phyloP scores from a whole-genome alignment of 768 basidiomycete genomes.

The Serendipita sp. region DNA sequence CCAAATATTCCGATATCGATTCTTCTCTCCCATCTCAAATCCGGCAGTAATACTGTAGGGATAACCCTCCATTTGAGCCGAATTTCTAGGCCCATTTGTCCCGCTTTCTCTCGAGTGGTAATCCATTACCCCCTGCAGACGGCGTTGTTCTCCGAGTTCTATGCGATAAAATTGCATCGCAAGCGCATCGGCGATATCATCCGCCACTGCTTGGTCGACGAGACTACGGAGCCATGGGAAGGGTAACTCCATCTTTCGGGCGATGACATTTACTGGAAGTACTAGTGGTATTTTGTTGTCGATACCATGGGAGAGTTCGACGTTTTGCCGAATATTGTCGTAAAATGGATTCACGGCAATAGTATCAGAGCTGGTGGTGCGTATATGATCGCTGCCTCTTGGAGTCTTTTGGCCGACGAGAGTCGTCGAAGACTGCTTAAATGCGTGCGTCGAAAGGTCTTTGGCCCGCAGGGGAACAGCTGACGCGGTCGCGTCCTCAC shows the following conservation, averaged over 20 bases:
- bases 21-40: slow-evolving; percentile 87
- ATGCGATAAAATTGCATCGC: slow-evolving; percentile 90
- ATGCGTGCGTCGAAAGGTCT: slow-evolving; percentile 23
- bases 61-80: slow-evolving; percentile 26
- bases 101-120: slow-evolving; percentile 55
- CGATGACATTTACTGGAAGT: slow-evolving; percentile 28
- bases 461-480: slow-evolving; percentile 13
- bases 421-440: slow-evolving; percentile 21
- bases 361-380: slow-evolving; percentile 19
- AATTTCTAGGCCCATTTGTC: slow-evolving; percentile 8
- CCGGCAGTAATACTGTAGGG: slow-evolving; percentile 93
- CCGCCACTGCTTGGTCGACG: slow-evolving; percentile 34
- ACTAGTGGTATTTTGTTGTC: slow-evolving; percentile 71
- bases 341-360: slow-evolving; percentile 83
- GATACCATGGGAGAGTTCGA: slow-evolving; percentile 51
- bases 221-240: slow-evolving; percentile 67
- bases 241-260: slow-evolving; percentile 57
- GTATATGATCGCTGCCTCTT: slow-evolving; percentile 13
- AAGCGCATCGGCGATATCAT: slow-evolving; percentile 61
- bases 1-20: slow-evolving; percentile 96
- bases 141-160: slow-evolving; percentile 77
- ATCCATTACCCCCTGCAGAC: slow-evolving; percentile 82
- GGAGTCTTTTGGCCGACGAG: slow-evolving; percentile 5
- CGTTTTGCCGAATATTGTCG: slow-evolving; percentile 79
- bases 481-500: neutral